Conservation (phyloP, 2,329 filamentous ascomycete genomes). For the Talaromyces verruculosus region DNA sequence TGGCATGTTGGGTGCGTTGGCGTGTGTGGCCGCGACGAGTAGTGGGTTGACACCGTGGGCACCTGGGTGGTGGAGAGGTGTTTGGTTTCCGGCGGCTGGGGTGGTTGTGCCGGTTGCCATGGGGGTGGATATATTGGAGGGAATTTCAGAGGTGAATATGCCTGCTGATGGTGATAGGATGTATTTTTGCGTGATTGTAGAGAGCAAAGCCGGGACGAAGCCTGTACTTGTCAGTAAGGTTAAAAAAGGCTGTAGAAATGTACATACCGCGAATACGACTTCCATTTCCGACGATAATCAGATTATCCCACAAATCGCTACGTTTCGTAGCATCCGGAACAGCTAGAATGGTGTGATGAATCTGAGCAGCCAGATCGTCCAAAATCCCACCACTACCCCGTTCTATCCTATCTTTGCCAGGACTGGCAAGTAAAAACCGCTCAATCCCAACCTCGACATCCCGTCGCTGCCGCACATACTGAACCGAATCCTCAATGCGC, state of each 20-base stretch:
- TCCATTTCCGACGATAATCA: slow-evolving; percentile 91
- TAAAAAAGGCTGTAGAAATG: neutral
- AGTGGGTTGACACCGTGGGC: slow-evolving; percentile 77
- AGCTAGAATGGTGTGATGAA: slow-evolving; percentile 78
- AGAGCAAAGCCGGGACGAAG: slow-evolving; percentile 84
- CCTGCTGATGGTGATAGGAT: slow-evolving; percentile 90
- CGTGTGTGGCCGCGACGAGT: slow-evolving; percentile 77
- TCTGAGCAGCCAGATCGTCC: slow-evolving; percentile 77
- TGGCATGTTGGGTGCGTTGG: slow-evolving; percentile 37
- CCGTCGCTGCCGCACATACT: slow-evolving; percentile 49
- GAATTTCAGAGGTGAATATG: slow-evolving; percentile 95
- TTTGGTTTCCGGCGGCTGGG: slow-evolving; percentile 52
- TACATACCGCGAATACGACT: slow-evolving; percentile 59
- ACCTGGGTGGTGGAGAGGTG: slow-evolving; percentile 56
- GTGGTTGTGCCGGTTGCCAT: slow-evolving; percentile 91
- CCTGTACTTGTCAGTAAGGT: slow-evolving; percentile 51
- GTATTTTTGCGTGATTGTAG: slow-evolving; percentile 76
- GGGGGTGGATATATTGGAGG: slow-evolving; percentile 88
- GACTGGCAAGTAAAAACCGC: slow-evolving; percentile 59
- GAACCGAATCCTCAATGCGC: slow-evolving; percentile 54
- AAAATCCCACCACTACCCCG: slow-evolving; percentile 62
- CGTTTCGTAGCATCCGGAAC: slow-evolving; percentile 84
- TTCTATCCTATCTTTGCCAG: slow-evolving; percentile 34
- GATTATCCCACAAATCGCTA: slow-evolving; percentile 82
- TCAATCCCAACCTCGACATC: slow-evolving; percentile 65